These are phyloP conservation scores for Phaeosphaeria sp. DNA, from an alignment of 2,329 filamentous ascomycete species.

Conservation along the genomic window DNA sequence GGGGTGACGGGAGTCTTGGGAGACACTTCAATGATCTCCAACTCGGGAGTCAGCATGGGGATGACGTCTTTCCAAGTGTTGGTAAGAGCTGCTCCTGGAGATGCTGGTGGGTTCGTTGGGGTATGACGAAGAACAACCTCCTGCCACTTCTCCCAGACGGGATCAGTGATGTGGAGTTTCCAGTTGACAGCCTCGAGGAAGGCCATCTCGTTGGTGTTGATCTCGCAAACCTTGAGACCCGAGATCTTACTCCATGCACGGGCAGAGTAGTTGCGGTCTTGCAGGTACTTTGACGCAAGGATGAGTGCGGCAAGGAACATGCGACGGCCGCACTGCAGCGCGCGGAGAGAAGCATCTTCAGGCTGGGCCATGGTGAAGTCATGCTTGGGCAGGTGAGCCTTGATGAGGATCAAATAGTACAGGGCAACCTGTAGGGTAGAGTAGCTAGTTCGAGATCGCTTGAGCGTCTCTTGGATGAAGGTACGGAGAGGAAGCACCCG, in stretches of 20 bases:
- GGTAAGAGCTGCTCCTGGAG: constrained; percentile 45
- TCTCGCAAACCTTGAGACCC: constrained; percentile 89
- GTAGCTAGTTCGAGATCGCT: constrained; percentile 94
- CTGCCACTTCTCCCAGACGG: constrained; percentile 90
- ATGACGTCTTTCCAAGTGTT: constrained; percentile 59
- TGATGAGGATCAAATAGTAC: constrained; percentile 95
- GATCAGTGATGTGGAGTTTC: constrained; percentile 92
- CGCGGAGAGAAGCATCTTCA: constrained; percentile 75
- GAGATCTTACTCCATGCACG: constrained; percentile 99
- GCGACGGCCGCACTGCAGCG: constrained; percentile 91
- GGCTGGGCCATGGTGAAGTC: constrained; percentile 89
- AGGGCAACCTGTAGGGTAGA: constrained; percentile 96
- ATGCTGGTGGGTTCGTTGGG: constrained; percentile 59
- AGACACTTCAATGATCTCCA: constrained; percentile 57
- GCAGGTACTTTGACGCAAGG: constrained; percentile 94
- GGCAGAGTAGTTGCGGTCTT: constrained; percentile 97
- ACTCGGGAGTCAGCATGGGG: constrained; percentile 63
- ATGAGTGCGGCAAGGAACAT: constrained; percentile 98
- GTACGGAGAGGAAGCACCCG: constrained; percentile 87
- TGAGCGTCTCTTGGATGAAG: constrained; percentile 96
- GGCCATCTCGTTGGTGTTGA: constrained; percentile 94
- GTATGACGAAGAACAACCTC: constrained; percentile 89
- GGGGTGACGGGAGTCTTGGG: constrained; percentile 41
- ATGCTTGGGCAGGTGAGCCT: constrained; percentile 81
- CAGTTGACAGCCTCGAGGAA: constrained; percentile 91